These are phyloP conservation scores for Phytophthora multivora DNA, from an alignment of 352 stramenopile genomes.

Conservation along the genomic window DNA sequence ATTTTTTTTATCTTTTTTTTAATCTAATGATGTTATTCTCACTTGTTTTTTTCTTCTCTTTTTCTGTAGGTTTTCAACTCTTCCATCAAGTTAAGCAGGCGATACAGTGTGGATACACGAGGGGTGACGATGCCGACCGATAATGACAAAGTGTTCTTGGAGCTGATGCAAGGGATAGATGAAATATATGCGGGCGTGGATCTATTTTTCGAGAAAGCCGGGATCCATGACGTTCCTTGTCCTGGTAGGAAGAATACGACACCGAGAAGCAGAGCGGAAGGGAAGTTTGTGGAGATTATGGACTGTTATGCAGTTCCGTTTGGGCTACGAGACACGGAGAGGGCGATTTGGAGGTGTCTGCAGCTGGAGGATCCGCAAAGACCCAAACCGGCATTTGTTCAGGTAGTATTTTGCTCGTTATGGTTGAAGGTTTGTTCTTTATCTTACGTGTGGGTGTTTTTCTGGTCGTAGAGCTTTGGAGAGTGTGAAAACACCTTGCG, in stretches of 20 bases:
- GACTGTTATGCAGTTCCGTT: constrained; percentile 30
- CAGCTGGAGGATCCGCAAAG: constrained; percentile 19
- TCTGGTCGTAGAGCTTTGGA: constrained; percentile 11
- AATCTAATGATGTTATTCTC: background rate
- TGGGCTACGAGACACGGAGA: constrained; percentile 14
- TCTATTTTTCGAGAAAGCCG: constrained; percentile 20
- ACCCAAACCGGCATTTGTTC: constrained; percentile 22
- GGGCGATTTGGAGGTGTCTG: constrained; percentile 23
- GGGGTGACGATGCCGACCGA: constrained; percentile 22
- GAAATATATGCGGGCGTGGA: constrained; percentile 22
- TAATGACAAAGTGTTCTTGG: constrained; percentile 23
- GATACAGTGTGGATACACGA: constrained; percentile 9
- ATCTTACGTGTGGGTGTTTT: background rate
- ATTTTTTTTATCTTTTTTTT: background rate
- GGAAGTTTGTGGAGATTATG: constrained; percentile 29
- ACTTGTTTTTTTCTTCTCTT: constrained; percentile 1
- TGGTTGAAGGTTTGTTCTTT: background rate
- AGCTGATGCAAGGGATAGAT: constrained; percentile 19
- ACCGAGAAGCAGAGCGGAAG: constrained; percentile 9
- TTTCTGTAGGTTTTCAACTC: constrained; percentile 14
- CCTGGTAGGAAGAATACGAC: constrained; percentile 25
- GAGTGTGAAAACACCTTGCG: constrained; percentile 13
- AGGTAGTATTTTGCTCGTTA: constrained; percentile 3
- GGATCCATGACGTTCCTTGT: constrained; percentile 22
- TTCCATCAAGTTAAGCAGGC: constrained; percentile 23